A percentile compares a stretch with the other conserved stretches of the same genome.
Conservation (phyloP, 2,329 filamentous ascomycete genomes). For the Nothopassalora personata region DNA sequence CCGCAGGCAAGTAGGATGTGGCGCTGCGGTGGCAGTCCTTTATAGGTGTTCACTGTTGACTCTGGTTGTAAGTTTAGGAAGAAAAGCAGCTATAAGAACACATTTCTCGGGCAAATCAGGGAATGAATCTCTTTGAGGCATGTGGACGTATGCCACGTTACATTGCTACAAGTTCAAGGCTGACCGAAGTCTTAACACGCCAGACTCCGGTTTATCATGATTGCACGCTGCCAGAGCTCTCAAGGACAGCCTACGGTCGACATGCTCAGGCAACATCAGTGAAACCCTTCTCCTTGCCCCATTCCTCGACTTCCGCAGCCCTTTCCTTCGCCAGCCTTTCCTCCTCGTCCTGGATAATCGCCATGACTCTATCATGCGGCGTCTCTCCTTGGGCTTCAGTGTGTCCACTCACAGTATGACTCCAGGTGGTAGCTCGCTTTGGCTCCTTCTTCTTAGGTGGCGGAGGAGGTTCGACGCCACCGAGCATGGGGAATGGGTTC, state of each 20-base stretch:
- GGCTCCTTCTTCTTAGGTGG: slow-evolving; percentile 23
- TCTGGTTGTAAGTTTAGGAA: too few species aligned
- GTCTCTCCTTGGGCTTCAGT: slow-evolving; percentile 16
- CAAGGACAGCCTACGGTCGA: background rate
- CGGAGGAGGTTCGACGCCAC: slow-evolving; percentile 27
- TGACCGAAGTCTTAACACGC: too few species aligned
- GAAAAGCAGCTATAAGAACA: too few species aligned
- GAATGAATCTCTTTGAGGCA: too few species aligned
- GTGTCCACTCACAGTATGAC: slow-evolving; percentile 26
- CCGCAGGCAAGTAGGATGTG: too few species aligned
- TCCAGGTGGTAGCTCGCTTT: slow-evolving; percentile 26
- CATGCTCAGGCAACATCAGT: background rate
- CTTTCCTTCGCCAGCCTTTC: slow-evolving; percentile 27
- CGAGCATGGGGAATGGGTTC: slow-evolving; percentile 34
- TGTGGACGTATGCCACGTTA: too few species aligned
- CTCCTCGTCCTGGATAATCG: slow-evolving; percentile 31
- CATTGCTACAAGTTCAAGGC: too few species aligned
- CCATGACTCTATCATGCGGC: slow-evolving; percentile 31
- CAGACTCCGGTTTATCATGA: too few species aligned
- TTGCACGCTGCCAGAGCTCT: background rate
- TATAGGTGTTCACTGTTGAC: too few species aligned
- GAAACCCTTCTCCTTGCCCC: slow-evolving; percentile 20
- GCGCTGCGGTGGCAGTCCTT: too few species aligned
- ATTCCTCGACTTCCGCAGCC: slow-evolving; percentile 20
- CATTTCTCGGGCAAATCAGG: too few species aligned